A percentile compares a stretch with the other conserved stretches of the same genome.
phyloP scores from a whole-genome alignment of 805 yeast species.

The Yamadazyma nakazawae region DNA sequence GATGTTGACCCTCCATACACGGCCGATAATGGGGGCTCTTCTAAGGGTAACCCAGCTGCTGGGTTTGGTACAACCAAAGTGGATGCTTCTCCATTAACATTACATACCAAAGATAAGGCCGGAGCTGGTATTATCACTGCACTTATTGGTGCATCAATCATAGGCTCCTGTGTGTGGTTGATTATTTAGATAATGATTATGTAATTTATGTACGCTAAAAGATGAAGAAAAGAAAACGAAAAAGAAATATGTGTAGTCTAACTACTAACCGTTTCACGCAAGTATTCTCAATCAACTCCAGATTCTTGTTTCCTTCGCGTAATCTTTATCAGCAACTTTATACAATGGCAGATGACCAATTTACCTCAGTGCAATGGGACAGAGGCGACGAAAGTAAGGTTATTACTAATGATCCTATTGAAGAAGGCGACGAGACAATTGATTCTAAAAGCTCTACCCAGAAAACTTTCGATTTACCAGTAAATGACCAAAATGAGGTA shows the following conservation, averaged over 20 bases:
- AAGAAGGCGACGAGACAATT: constrained; percentile 4
- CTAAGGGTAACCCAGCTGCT: constrained; percentile 64
- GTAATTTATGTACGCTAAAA: not conserved
- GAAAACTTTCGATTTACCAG: not conserved
- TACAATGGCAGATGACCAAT: constrained; percentile 39
- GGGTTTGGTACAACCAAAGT: constrained; percentile 49
- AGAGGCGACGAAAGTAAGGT: constrained; percentile 33
- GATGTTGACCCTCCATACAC: constrained; percentile 60
- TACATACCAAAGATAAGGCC: constrained; percentile 60
- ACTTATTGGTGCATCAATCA: constrained; percentile 46
- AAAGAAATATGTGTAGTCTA: no score
- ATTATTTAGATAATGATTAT: constrained; percentile 15
- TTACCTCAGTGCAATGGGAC: constrained; percentile 59
- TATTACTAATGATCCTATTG: constrained; percentile 13
- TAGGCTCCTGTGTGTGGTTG: constrained; percentile 46
- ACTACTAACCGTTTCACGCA: no score
- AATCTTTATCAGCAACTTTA: not conserved
- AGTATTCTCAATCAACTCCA: not conserved
- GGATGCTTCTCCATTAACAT: constrained; percentile 38
- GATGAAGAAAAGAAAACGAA: not conserved
- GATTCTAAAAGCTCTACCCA: not conserved
- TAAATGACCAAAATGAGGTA: not conserved
- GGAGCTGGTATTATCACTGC: constrained; percentile 92
- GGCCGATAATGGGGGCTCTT: constrained; percentile 62
- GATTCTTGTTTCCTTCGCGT: not conserved